Evolutionary conservation across 352 stramenopile species (phyloP), one percentile per base, ranked within the genome.

Genomic region (Phytophthora megakarya): DNA sequence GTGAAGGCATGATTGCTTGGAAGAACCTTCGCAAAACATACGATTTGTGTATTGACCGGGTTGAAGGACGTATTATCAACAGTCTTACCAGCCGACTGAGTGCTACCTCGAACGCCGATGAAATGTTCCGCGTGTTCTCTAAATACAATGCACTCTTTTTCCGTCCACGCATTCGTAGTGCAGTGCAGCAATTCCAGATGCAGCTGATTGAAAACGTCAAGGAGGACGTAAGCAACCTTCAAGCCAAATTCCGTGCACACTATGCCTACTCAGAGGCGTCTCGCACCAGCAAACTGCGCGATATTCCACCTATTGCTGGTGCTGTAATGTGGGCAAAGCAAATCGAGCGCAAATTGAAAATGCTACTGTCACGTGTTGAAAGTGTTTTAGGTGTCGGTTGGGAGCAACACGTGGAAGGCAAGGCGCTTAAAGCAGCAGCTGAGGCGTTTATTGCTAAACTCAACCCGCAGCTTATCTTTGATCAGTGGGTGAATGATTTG

Each of bases 301-400:
- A 99, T 54, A 98, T 99, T 33, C 98, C 98, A 18, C 97, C 97
- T 21, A 96, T 99, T 33, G 94, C 94, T 32, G 97, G 97, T 25
- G 98, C 98, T 46, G 98, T 99, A 40, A 93, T 99, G 69, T 99
- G 98, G 98, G 97, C 97, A 15, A 98, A 98, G 67, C 98, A 99
- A 78, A 99, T 99, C 78, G 97, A 99, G 73, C 86, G 96, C n/a
- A 98, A 99, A 73, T 75, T 99, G 13, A 91, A 98, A 74, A 89
- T 96, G 56, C 80, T 99, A 5, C 89, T 99, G 47, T 86, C 92
- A n/a, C 85, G 97, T 35, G 97, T 99, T 63, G 90, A 98, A 61
- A 96, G 98, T 68, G 97, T 99, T 16, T 87, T 99, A 5, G 98
- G 95, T 42, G 67, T 75, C 19, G 97, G 97, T 28, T 99, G 97